Percentiles rank a stretch among this genome's conserved stretches.
Conservation (phyloP, 352 stramenopile species). For the Paralagenidium karlingii region DNA sequence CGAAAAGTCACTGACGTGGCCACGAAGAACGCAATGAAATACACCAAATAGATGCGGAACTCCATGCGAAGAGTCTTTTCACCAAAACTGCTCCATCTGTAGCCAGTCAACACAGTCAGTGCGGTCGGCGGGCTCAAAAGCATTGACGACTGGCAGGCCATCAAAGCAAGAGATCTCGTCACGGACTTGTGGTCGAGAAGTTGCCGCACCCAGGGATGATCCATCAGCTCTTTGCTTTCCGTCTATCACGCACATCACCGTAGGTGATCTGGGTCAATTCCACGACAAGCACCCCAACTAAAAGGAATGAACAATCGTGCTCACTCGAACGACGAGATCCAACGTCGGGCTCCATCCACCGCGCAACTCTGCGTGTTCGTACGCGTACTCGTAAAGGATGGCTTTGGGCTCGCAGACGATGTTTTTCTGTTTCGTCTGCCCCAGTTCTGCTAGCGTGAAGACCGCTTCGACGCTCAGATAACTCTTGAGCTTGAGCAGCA, state of each 20-base stretch:
- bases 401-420: conserved; percentile 72
- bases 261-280: not conserved
- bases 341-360: conserved; percentile 44
- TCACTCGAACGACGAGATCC: conserved; percentile 33
- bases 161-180: not conserved
- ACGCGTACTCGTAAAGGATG: conserved; percentile 76
- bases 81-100: conserved; percentile 66
- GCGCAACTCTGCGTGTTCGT: conserved; percentile 58
- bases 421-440: conserved; percentile 20
- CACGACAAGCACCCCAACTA: no score
- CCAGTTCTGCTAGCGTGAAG: no score
- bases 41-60: conserved; percentile 68
- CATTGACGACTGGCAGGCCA: no score
- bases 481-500: no score
- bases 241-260: conserved; percentile 17
- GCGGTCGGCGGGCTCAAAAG: no score
- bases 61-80: conserved; percentile 50
- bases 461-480: no score
- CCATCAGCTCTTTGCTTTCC: conserved; percentile 64
- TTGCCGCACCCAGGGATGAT: conserved; percentile 61
- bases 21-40: conserved; percentile 60
- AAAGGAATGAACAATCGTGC: no score
- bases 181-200: conserved; percentile 67
- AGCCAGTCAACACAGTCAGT: no score
- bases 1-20: conserved; percentile 51